Evolutionary conservation across 805 yeast species (phyloP), one percentile per base, ranked within the genome.

Genomic region (Candida cerambycidarum): DNA sequence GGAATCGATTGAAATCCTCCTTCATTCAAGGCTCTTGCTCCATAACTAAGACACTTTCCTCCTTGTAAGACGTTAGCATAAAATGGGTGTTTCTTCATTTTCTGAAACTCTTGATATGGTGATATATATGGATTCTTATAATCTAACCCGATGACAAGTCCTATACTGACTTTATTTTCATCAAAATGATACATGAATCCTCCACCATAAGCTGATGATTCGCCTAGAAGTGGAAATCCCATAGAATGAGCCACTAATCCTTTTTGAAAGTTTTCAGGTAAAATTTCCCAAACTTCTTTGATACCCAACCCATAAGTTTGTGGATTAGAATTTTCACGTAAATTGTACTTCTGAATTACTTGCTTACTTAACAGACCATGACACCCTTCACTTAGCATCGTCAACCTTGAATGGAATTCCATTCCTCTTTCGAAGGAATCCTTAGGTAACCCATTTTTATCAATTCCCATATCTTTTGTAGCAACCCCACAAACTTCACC

Each of bases 151-250:
- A 89, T 78, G 9, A 93, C 99, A n/a, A 92, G 61, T 1, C 99
- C 99, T 10, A 92, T 87, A 2, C 96, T 75, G 8, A 92, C 98
- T 38, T 89, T 65, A 13, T 89, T 89, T 49, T 89, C 96, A 41
- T 97, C 97, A 62, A 93, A 93, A 63, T 93, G 99, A 63, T 93
- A 93, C 78, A 85, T 85, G 71, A 93, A 93, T 0, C 97, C 98
- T 52, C 99, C 99, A 32, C 99, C 99, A 58, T 93, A 93, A 4
- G 24, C 27, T 2, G 84, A 82, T 41, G 77, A 81, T 38, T 74
- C 63, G 5, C 35, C 39, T 11, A 78, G 58, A 47, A 93, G 67
- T 10, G 99, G 99, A 60, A 75, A 89, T 1, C 99, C 99, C 75
- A 93, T 67, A 0, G 95, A 74, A 61, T 93, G 99, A 1, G 85